Percentiles rank a stretch among this genome's conserved stretches.
phyloP scores from a whole-genome alignment of 108 stramenopile genomes.

The Pseudonitzschia multiseries region DNA sequence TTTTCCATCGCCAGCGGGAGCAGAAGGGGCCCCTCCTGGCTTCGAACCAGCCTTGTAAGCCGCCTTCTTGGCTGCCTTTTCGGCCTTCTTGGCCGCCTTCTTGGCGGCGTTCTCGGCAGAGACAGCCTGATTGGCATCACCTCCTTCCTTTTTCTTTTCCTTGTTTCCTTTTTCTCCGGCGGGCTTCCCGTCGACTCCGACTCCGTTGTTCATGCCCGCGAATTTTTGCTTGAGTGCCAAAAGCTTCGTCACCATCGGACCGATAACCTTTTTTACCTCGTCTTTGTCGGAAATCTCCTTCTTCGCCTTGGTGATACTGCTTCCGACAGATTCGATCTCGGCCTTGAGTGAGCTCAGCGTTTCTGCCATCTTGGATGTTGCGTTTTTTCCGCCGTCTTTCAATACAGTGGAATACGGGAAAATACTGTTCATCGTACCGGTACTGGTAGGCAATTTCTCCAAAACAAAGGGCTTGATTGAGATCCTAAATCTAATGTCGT shows the following conservation, averaged over 20 bases:
- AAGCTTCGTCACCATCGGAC: constrained; percentile 47
- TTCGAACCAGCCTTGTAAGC: constrained; percentile 48
- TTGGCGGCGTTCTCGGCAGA: constrained; percentile 41
- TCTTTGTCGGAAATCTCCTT: constrained; percentile 32
- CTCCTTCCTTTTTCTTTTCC: constrained; percentile 76
- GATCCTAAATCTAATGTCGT: no score
- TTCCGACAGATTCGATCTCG: constrained; percentile 50
- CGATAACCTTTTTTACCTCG: constrained; percentile 53
- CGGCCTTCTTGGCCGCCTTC: constrained; percentile 89
- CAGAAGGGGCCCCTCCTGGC: constrained; percentile 12
- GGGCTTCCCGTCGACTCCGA: constrained; percentile 80
- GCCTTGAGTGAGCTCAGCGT: constrained; percentile 31
- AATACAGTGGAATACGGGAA: no score
- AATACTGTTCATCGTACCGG: no score
- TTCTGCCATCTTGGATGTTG: background rate
- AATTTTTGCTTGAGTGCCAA: constrained; percentile 59
- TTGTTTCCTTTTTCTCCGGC: constrained; percentile 63
- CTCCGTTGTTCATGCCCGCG: constrained; percentile 71
- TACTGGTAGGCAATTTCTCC: no score
- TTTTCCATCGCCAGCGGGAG: background rate
- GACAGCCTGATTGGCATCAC: constrained; percentile 11
- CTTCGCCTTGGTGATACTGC: constrained; percentile 59
- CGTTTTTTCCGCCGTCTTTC: background rate
- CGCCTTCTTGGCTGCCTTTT: constrained; percentile 76
- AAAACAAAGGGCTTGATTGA: no score